Base-by-base conservation (phyloP, 352 stramenopile genomes). In the Globisporangium emineosum region DNA sequence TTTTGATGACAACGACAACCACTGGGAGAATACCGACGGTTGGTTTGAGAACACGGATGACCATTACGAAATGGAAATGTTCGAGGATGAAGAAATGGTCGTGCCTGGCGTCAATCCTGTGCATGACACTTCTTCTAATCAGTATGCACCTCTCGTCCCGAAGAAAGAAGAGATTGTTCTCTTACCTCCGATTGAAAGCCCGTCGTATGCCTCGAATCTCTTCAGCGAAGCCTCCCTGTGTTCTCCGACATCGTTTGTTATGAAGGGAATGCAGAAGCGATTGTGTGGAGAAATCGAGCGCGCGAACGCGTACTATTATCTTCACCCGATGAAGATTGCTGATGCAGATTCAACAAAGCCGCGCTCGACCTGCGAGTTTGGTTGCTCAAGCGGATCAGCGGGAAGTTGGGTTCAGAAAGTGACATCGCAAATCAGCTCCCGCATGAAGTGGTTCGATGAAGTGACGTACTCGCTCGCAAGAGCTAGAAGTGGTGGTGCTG, bases 371-470 rank as follows among this genome's bases (percentile, higher is more conserved):
- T 92, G 81, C 49, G 77, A 84, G 50, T 90, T 88, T 66, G 81
- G 81, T 17, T 89, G 81, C 33, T 57, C 60, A 19, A 76, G 76
- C 3, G 70, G 58, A 8, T 86, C 81, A 13, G 75, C 81, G 0
- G 53, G 76, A 40, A 86, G 85, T 30, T 90, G 79, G 79, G 78
- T 88, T 35, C 79, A 78, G 15, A 92, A 92, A 53, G 60, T 92
- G 33, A 77, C 89, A 21, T 84, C 79, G 1, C 83, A 90, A 57
- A 90, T 92, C 50, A 89, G 79, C 55, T 89, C 83, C 0, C 83
- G 83, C 21, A 92, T 92, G 81, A 92, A 89, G 45, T 85, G 76
- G 45, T 92, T 92, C 32, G 83, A 92, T 57, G 86, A 79, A 8
- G 65, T 88, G 25, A 83, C 83, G 9, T 92, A 92, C 61, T 86